Conservation (phyloP, 352 stramenopile genomes). For the Plasmopara halstedii region DNA sequence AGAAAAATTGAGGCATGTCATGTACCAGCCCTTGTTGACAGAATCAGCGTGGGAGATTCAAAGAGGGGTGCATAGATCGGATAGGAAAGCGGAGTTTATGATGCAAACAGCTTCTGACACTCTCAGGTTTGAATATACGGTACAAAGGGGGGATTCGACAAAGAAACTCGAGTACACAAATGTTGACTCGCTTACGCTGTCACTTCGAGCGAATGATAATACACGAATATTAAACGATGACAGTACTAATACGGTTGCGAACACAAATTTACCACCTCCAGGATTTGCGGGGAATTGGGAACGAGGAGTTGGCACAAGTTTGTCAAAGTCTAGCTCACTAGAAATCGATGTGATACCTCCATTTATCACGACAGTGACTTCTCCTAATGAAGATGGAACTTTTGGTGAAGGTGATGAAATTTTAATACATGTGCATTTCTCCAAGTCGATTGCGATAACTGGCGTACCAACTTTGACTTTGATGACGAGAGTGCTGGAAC, state of each 20-base stretch:
- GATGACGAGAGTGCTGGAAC: slow-evolving; percentile 54
- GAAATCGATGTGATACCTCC: slow-evolving; percentile 47
- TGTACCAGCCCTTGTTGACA: slow-evolving; percentile 33
- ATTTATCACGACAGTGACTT: slow-evolving; percentile 41
- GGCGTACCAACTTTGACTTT: slow-evolving; percentile 55
- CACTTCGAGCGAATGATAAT: slow-evolving; percentile 14
- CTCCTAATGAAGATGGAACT: slow-evolving; percentile 46
- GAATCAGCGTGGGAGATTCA: slow-evolving; percentile 54
- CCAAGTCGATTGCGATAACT: slow-evolving; percentile 44
- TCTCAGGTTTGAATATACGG: slow-evolving; percentile 58
- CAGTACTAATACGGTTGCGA: slow-evolving; percentile 15
- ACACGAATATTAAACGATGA: slow-evolving; percentile 37
- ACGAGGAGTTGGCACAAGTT: slow-evolving; percentile 44
- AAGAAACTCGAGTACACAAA: slow-evolving; percentile 56
- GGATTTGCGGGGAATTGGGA: slow-evolving; percentile 50
- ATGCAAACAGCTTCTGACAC: slow-evolving; percentile 24
- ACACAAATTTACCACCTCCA: slow-evolving; percentile 45
- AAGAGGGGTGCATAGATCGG: slow-evolving; percentile 33
- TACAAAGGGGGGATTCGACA: slow-evolving; percentile 49
- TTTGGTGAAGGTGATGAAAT: slow-evolving; percentile 72
- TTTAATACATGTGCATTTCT: slow-evolving; percentile 68
- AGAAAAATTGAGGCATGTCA: slow-evolving; percentile 27
- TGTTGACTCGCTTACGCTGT: slow-evolving; percentile 45
- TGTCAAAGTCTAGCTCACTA: slow-evolving; percentile 41
- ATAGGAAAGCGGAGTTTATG: slow-evolving; percentile 35